Conservation (phyloP, 306 rosid species). For the Quercus cerris region DNA sequence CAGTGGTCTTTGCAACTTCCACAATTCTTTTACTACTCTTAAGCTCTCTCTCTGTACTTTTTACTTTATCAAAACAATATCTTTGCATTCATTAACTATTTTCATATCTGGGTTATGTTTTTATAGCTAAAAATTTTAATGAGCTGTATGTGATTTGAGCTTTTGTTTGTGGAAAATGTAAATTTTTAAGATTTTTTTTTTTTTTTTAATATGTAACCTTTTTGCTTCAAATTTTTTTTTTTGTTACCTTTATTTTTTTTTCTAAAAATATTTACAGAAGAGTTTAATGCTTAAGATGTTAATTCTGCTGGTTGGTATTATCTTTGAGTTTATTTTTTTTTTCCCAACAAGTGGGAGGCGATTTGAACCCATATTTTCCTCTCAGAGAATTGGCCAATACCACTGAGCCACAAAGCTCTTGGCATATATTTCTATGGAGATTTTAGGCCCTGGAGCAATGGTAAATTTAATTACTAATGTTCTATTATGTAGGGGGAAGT, state of each 20-base stretch:
- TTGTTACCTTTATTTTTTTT: not conserved
- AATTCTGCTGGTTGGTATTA: too few species aligned
- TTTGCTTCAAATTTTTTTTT: not conserved
- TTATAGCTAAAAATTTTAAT: not conserved
- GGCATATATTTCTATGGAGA: not conserved
- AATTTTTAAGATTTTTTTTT: not conserved
- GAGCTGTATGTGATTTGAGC: not conserved
- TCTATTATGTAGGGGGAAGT: too few species aligned
- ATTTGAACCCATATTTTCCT: too few species aligned
- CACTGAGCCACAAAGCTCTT: not conserved
- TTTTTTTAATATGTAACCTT: too few species aligned
- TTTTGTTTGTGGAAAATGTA: not conserved
- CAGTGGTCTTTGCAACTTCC: conserved; percentile 33
- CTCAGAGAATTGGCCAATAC: too few species aligned
- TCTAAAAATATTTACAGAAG: too few species aligned
- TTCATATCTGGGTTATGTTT: not conserved
- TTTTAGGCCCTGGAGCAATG: not conserved
- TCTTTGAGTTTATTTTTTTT: too few species aligned
- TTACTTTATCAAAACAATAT: too few species aligned
- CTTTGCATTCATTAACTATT: too few species aligned
- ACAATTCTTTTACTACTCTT: conserved; percentile 36
- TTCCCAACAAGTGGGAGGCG: too few species aligned
- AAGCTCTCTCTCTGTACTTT: conserved; percentile 23
- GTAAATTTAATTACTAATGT: too few species aligned
- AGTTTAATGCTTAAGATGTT: too few species aligned